A percentile compares a stretch with the other conserved stretches of the same genome.
Evolutionary conservation across 108 stramenopile species (phyloP).

Genomic region (Asterionellopsis glacialis): DNA sequence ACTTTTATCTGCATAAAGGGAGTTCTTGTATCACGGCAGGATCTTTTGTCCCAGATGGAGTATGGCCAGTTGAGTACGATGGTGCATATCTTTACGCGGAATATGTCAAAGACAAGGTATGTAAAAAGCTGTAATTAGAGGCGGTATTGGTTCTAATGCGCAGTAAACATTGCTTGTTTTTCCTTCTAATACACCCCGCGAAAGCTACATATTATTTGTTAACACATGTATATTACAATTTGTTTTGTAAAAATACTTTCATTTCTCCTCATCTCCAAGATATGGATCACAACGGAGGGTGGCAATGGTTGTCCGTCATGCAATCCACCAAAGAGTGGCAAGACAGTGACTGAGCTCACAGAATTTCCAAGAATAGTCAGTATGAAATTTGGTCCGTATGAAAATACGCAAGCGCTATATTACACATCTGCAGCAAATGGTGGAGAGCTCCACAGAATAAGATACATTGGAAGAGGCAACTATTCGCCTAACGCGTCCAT

Average conservation of each 20-base stretch:
- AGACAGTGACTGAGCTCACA: not conserved
- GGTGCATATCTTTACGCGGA: constrained; percentile 12
- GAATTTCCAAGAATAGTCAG: not conserved
- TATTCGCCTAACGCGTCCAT: constrained; percentile 7
- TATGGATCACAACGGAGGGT: too few species aligned
- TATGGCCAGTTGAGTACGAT: constrained; percentile 10
- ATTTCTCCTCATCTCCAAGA: too few species aligned
- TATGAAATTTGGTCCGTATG: constrained; percentile 9
- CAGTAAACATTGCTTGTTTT: too few species aligned
- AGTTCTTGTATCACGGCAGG: constrained; percentile 6
- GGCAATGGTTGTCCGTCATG: not conserved
- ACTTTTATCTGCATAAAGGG: constrained; percentile 16
- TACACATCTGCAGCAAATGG: not conserved
- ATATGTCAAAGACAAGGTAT: constrained; percentile 18
- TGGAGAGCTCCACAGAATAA: not conserved
- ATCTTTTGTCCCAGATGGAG: constrained; percentile 17
- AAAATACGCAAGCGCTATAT: constrained; percentile 9
- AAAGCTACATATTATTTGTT: too few species aligned
- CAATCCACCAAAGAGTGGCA: not conserved
- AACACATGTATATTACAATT: too few species aligned
- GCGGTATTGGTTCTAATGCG: not conserved
- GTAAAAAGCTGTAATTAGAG: not conserved
- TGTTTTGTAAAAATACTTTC: too few species aligned
- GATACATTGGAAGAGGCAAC: constrained; percentile 11
- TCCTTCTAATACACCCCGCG: too few species aligned